phyloP scores from a whole-genome alignment of 2,329 filamentous ascomycete genomes.

The Calonectria ilicicola region DNA sequence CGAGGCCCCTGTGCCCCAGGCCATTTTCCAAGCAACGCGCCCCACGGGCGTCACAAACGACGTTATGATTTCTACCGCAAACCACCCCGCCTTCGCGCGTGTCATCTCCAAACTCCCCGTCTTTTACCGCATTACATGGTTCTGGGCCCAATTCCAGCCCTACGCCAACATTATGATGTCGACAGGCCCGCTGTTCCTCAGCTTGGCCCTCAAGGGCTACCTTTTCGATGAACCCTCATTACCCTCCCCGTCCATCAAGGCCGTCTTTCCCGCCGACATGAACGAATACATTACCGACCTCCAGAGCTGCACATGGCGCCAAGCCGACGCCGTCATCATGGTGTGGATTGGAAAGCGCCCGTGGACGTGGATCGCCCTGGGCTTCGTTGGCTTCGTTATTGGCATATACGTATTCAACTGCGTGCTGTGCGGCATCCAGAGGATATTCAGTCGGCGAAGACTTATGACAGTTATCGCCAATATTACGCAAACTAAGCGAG shows the following conservation, averaged over 20 bases:
- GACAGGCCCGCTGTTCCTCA: constrained; percentile 81
- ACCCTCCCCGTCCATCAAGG: constrained; percentile 38
- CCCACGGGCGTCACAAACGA: constrained; percentile 87
- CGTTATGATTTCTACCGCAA: constrained; percentile 78
- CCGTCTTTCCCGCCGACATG: constrained; percentile 35
- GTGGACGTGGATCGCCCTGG: constrained; percentile 45
- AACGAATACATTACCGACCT: constrained; percentile 48
- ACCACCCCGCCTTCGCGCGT: constrained; percentile 79
- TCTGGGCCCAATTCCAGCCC: constrained; percentile 70
- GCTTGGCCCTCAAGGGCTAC: constrained; percentile 80
- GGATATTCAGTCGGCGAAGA: neutral
- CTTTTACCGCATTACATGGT: constrained; percentile 68
- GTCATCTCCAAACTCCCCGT: constrained; percentile 73
- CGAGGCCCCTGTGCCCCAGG: constrained; percentile 25
- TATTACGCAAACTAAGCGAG: neutral
- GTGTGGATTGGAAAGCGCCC: constrained; percentile 58
- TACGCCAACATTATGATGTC: constrained; percentile 86
- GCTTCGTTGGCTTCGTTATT: constrained; percentile 32
- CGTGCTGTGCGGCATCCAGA: neutral
- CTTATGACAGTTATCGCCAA: neutral
- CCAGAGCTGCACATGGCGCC: constrained; percentile 57
- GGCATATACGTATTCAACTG: constrained; percentile 12
- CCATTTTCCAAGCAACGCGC: constrained; percentile 60
- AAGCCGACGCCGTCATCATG: constrained; percentile 56
- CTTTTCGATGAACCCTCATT: constrained; percentile 59